Conservation (phyloP, 257 asterid species). For the Euphrasia confusa region DNA sequence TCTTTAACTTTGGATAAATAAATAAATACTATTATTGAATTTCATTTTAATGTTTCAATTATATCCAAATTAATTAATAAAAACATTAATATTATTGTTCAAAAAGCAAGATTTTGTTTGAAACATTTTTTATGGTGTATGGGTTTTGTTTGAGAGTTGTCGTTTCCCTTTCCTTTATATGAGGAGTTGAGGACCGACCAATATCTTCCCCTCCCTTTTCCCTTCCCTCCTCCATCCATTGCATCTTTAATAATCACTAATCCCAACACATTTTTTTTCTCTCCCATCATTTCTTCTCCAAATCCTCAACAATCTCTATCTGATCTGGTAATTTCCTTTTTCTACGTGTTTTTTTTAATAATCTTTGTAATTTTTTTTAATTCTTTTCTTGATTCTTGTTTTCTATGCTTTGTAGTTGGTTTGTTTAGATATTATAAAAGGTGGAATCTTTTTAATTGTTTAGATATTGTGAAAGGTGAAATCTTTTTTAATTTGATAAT, state of each 20-base stretch:
- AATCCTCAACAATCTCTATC: background rate
- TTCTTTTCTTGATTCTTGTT: conserved; percentile 13
- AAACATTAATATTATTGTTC: no score
- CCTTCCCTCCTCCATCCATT: background rate
- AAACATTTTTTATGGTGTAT: background rate
- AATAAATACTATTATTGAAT: no score
- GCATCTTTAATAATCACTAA: background rate
- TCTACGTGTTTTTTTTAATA: background rate
- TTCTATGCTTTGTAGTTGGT: background rate
- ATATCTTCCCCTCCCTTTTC: no score
- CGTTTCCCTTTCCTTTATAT: conserved; percentile 7
- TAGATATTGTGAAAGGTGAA: background rate
- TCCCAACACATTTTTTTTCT: background rate
- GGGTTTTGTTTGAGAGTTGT: conserved; percentile 12
- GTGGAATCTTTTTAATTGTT: background rate
- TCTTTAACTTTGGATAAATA: no score
- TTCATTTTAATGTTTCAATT: no score
- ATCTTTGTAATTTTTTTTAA: no score
- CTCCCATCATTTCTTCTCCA: conserved; percentile 9
- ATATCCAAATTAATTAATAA: no score
- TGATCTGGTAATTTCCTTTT: conserved; percentile 38
- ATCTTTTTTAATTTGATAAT: conserved; percentile 1
- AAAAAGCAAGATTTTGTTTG: no score
- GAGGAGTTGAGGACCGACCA: background rate
- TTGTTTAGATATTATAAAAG: conserved; percentile 7